These are phyloP conservation scores for Phytophthora fragariae DNA, from an alignment of 352 stramenopile species.

Conservation along the genomic window DNA sequence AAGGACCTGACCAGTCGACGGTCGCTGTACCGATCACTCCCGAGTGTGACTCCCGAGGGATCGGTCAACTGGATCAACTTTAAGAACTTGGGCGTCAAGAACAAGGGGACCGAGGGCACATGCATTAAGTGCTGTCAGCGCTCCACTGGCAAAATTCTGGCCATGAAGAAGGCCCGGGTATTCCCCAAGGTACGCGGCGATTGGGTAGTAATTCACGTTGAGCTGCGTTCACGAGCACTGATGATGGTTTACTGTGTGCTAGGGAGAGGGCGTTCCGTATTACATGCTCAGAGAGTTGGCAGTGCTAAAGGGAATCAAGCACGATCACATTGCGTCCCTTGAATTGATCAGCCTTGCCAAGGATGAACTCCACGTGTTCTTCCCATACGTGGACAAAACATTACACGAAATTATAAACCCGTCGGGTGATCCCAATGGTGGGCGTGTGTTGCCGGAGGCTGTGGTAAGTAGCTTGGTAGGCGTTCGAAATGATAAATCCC, in stretches of 20 bases:
- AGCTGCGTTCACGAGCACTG: constrained; percentile 3
- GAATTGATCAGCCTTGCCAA: constrained; percentile 89
- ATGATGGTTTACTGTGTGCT: constrained; percentile 4
- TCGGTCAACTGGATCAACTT: constrained; percentile 91
- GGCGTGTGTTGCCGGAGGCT: constrained; percentile 73
- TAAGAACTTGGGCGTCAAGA: constrained; percentile 90
- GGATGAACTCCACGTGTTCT: constrained; percentile 92
- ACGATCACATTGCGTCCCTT: constrained; percentile 90
- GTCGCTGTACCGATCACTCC: constrained; percentile 75
- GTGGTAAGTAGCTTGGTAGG: constrained; percentile 49
- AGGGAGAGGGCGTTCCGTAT: constrained; percentile 93
- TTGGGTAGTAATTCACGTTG: background rate
- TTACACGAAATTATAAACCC: constrained; percentile 93
- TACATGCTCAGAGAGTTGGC: constrained; percentile 93
- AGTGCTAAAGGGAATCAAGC: constrained; percentile 87
- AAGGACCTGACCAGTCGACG: constrained; percentile 75
- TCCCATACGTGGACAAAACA: constrained; percentile 91
- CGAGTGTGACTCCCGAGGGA: constrained; percentile 72
- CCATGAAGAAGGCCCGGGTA: constrained; percentile 90
- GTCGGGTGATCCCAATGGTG: constrained; percentile 81
- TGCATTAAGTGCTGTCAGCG: constrained; percentile 90
- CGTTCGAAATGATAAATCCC: background rate
- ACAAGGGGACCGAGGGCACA: constrained; percentile 90
- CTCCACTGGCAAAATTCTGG: constrained; percentile 84
- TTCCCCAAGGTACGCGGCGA: constrained; percentile 75